Evolutionary conservation across 345 rosid genomes (phyloP).

Genomic region (Aquilaria sinensis): DNA sequence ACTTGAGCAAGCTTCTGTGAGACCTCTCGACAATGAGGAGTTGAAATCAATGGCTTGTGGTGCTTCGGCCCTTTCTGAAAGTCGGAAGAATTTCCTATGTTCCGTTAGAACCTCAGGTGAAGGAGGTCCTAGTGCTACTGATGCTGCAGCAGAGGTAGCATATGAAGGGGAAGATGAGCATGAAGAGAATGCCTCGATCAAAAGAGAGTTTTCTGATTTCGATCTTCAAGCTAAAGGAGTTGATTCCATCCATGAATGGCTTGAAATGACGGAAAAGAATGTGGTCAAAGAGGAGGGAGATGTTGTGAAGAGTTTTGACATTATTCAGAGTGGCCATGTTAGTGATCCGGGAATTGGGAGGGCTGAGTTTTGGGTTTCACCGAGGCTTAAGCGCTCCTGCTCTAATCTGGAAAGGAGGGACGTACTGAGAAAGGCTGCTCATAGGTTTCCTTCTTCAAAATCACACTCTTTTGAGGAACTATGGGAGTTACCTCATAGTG

Average conservation of each 20-base stretch:
- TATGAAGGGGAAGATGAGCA: slow-evolving; percentile 79
- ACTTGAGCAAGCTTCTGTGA: slow-evolving; percentile 38
- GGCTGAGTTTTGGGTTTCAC: slow-evolving; percentile 53
- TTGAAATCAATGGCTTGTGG: slow-evolving; percentile 27
- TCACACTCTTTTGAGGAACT: slow-evolving; percentile 35
- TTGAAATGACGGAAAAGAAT: slow-evolving; percentile 10
- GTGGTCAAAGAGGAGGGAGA: slow-evolving; percentile 15
- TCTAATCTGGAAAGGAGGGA: slow-evolving; percentile 56
- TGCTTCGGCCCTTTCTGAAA: slow-evolving; percentile 21
- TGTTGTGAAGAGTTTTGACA: slow-evolving; percentile 18
- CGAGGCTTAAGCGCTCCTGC: slow-evolving; percentile 75
- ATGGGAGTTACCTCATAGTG: slow-evolving; percentile 16
- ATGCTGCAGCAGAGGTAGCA: slow-evolving; percentile 38
- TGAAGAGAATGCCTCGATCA: slow-evolving; percentile 52
- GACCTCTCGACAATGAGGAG: slow-evolving; percentile 44
- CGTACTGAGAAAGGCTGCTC: slow-evolving; percentile 27
- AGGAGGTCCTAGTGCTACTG: slow-evolving; percentile 25
- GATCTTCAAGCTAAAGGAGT: slow-evolving; percentile 36
- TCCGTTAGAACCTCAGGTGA: slow-evolving; percentile 25
- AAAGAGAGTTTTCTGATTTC: slow-evolving; percentile 46
- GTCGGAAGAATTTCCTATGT: slow-evolving; percentile 15
- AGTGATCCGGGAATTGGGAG: slow-evolving; percentile 80
- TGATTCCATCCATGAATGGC: slow-evolving; percentile 20
- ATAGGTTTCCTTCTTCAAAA: slow-evolving; percentile 29
- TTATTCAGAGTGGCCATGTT: slow-evolving; percentile 49